A percentile compares a stretch with the other conserved stretches of the same genome.
Conservation (phyloP, 2,329 filamentous ascomycete genomes). For the Colletotrichum siamense region DNA sequence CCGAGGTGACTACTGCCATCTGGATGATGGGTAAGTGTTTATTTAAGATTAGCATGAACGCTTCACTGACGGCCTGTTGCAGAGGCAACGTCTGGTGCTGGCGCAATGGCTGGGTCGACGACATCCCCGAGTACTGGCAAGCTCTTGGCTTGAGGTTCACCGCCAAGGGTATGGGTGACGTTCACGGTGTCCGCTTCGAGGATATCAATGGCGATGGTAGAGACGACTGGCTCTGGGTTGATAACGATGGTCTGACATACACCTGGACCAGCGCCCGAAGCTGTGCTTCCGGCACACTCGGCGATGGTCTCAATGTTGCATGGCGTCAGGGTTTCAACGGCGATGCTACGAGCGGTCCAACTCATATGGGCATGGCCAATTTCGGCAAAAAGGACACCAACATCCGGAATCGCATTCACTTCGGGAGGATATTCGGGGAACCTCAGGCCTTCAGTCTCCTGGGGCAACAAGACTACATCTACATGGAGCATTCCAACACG, state of each 20-base stretch:
- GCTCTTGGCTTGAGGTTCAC: constrained; percentile 28
- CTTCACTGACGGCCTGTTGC: accelerated
- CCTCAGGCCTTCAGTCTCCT: constrained; percentile 10
- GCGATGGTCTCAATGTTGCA: not conserved
- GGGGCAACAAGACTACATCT: constrained; percentile 16
- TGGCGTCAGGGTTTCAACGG: constrained; percentile 26
- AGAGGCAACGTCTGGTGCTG: constrained; percentile 30
- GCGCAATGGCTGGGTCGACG: constrained; percentile 34
- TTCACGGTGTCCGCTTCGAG: constrained; percentile 24
- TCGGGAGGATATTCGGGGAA: constrained; percentile 18
- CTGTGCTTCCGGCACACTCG: constrained; percentile 22
- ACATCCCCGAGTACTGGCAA: constrained; percentile 38
- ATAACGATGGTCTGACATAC: constrained; percentile 18
- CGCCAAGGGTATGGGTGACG: constrained; percentile 23
- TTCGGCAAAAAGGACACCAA: not conserved
- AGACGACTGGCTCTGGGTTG: constrained; percentile 29
- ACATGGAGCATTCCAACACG: constrained; percentile 1
- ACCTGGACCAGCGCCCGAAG: constrained; percentile 28
- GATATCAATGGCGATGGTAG: constrained; percentile 30
- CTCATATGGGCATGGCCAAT: constrained; percentile 10
- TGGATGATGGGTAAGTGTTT: constrained; percentile 15
- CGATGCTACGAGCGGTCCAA: constrained; percentile 12
- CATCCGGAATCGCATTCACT: not conserved
- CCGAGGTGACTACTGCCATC: constrained; percentile 31
- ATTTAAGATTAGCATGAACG: accelerated